Percentiles rank a stretch among this genome's conserved stretches.
These are phyloP conservation scores for Starmerella khaoyaiensis DNA, from an alignment of 805 yeast species.

Conservation along the genomic window DNA sequence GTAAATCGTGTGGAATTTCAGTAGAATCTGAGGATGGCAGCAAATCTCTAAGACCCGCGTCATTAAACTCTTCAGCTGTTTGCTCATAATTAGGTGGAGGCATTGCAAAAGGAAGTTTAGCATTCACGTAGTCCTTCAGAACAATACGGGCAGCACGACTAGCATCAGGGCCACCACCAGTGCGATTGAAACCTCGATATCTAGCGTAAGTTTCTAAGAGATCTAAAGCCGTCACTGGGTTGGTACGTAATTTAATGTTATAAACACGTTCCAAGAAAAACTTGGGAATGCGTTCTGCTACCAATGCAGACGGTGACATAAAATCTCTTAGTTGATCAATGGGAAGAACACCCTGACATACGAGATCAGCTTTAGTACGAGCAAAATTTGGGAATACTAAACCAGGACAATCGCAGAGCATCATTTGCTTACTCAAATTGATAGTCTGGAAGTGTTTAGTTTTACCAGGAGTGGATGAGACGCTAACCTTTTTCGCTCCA, in stretches of 20 bases:
- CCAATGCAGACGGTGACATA: slow-evolving; percentile 76
- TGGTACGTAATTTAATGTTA: slow-evolving; percentile 76
- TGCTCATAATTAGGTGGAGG: slow-evolving; percentile 73
- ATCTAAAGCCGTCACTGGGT: slow-evolving; percentile 69
- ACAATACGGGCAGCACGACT: slow-evolving; percentile 86
- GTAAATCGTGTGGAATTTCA: slow-evolving; percentile 28
- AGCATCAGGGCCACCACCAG: slow-evolving; percentile 95
- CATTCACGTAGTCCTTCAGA: slow-evolving; percentile 88
- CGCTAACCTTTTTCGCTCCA: slow-evolving; percentile 96
- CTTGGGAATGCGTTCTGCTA: slow-evolving; percentile 80
- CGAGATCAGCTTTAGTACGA: slow-evolving; percentile 88
- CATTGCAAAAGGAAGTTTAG: slow-evolving; percentile 67
- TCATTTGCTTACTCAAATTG: slow-evolving; percentile 62
- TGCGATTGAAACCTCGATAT: slow-evolving; percentile 86
- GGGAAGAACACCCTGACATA: slow-evolving; percentile 96
- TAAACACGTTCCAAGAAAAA: slow-evolving; percentile 78
- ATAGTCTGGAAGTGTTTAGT: slow-evolving; percentile 98
- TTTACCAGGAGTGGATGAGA: slow-evolving; percentile 96
- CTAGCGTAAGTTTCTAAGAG: slow-evolving; percentile 82
- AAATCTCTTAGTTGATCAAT: slow-evolving; percentile 91
- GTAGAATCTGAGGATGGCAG: slow-evolving; percentile 42
- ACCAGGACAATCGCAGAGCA: slow-evolving; percentile 98
- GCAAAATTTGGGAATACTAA: slow-evolving; percentile 97
- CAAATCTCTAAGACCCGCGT: slow-evolving; percentile 11
- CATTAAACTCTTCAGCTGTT: slow-evolving; percentile 53